These are phyloP conservation scores for Aspergillus conjunctus DNA, from an alignment of 495 filamentous ascomycete species.

Conservation along the genomic window DNA sequence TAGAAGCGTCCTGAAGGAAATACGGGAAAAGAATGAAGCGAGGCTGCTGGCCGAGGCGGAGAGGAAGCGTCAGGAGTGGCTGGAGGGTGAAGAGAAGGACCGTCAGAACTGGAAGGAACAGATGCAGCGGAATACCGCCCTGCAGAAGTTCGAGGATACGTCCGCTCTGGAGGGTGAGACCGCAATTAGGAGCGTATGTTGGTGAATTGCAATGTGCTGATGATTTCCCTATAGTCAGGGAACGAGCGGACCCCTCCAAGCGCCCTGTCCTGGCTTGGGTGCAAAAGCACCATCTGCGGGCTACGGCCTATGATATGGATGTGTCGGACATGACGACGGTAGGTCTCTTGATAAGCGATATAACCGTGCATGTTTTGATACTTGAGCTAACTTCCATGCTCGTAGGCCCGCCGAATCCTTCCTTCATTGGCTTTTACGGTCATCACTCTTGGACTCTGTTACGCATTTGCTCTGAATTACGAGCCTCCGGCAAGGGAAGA, in stretches of 20 bases:
- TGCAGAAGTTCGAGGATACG: constrained; percentile 50
- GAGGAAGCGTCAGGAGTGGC: constrained; percentile 46
- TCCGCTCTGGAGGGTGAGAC: constrained; percentile 40
- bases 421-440: constrained; percentile 63
- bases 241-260: constrained; percentile 46
- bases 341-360: constrained; percentile 7
- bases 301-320: constrained; percentile 38
- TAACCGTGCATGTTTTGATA: neutral
- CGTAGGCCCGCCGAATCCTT: constrained; percentile 59
- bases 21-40: constrained; percentile 50
- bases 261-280: constrained; percentile 51
- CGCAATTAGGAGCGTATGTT: neutral
- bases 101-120: constrained; percentile 43
- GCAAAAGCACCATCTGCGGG: constrained; percentile 48
- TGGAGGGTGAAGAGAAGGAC: constrained; percentile 45
- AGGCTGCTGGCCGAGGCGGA: constrained; percentile 51
- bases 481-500: constrained; percentile 57
- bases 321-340: constrained; percentile 40
- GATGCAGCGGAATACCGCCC: constrained; percentile 48
- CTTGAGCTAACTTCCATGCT: constrained; percentile 11
- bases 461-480: constrained; percentile 62
- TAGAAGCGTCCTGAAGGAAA: constrained; percentile 52
- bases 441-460: constrained; percentile 50
- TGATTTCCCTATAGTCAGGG: constrained; percentile 28
- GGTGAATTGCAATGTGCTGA: neutral